phyloP scores from a whole-genome alignment of 257 asterid species.

The Lavandula angustifolia region DNA sequence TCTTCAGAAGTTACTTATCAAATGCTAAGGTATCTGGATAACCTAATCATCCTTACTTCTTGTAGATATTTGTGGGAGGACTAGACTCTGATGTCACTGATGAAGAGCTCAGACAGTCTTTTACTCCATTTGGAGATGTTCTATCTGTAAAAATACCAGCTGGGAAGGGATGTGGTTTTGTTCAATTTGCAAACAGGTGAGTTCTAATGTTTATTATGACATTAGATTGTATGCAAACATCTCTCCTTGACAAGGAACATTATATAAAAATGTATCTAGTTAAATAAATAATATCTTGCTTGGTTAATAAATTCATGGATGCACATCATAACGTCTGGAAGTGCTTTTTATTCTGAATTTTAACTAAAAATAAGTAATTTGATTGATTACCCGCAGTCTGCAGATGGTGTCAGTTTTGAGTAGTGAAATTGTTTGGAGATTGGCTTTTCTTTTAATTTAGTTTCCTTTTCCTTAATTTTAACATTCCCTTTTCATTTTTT shows the following conservation, averaged over 20 bases:
- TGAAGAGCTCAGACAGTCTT: conserved; percentile 77
- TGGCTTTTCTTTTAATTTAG: neutral
- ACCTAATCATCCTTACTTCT: conserved; percentile 11
- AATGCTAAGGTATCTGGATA: conserved; percentile 14
- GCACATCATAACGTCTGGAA: neutral
- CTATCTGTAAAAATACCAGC: conserved; percentile 87
- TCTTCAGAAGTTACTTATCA: conserved; percentile 23
- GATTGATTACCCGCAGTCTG: conserved; percentile 2
- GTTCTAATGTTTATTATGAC: conserved; percentile 13
- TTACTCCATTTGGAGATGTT: conserved; percentile 80
- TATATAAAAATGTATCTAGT: no score
- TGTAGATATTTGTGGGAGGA: conserved; percentile 67
- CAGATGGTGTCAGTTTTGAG: neutral
- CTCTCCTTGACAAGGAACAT: no score
- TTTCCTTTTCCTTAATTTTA: neutral
- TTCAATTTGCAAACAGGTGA: conserved; percentile 81
- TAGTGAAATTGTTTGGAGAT: neutral
- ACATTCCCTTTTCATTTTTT: neutral
- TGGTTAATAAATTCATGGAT: conserved; percentile 12
- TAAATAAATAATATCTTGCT: neutral
- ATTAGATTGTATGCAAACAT: neutral
- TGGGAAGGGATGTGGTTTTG: conserved; percentile 98
- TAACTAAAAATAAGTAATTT: neutral
- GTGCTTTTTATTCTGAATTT: neutral
- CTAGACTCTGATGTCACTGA: conserved; percentile 91